Conservation (phyloP, 2,329 filamentous ascomycete species). For the Aquanectria penicillioides region DNA sequence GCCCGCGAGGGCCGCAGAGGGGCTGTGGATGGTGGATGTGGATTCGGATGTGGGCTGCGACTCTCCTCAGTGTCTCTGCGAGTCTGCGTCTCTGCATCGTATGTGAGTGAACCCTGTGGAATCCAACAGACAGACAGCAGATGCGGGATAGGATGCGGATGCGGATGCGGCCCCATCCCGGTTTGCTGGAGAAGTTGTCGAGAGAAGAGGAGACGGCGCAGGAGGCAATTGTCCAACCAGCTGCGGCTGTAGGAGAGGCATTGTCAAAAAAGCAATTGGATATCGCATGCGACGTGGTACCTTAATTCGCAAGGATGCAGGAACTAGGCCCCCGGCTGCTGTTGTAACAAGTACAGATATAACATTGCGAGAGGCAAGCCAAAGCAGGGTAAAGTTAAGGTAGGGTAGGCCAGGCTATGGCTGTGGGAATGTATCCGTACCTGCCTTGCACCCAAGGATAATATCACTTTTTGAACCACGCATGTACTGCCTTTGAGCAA, state of each 20-base stretch:
- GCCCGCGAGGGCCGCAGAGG: slow-evolving; percentile 9
- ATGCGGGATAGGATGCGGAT: slow-evolving; percentile 28
- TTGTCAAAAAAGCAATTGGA: slow-evolving; percentile 36
- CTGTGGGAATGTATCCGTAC: too few species aligned
- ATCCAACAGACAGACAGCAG: slow-evolving; percentile 29
- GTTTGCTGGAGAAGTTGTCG: slow-evolving; percentile 33
- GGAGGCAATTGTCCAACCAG: slow-evolving; percentile 43
- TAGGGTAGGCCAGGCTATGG: slow-evolving; percentile 17
- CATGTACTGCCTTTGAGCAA: too few species aligned
- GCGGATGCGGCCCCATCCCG: slow-evolving; percentile 29
- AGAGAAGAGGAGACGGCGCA: slow-evolving; percentile 36
- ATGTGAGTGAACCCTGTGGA: slow-evolving; percentile 26
- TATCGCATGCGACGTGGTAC: slow-evolving; percentile 33
- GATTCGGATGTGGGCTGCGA: slow-evolving; percentile 3
- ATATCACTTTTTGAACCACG: too few species aligned
- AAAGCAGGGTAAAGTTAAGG: slow-evolving; percentile 13
- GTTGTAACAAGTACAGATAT: slow-evolving; percentile 5
- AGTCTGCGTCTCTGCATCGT: slow-evolving; percentile 6
- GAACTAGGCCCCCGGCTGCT: slow-evolving; percentile 34
- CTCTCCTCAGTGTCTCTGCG: slow-evolving; percentile 14
- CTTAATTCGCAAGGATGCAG: slow-evolving; percentile 37
- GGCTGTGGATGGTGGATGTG: slow-evolving; percentile 13
- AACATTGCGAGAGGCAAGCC: too few species aligned
- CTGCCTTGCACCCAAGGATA: too few species aligned
- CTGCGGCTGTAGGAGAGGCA: slow-evolving; percentile 17